A percentile compares a stretch with the other conserved stretches of the same genome.
Evolutionary conservation across 371 early-diverging fungal species (phyloP).

Genomic region (Apophysomyces variabilis): DNA sequence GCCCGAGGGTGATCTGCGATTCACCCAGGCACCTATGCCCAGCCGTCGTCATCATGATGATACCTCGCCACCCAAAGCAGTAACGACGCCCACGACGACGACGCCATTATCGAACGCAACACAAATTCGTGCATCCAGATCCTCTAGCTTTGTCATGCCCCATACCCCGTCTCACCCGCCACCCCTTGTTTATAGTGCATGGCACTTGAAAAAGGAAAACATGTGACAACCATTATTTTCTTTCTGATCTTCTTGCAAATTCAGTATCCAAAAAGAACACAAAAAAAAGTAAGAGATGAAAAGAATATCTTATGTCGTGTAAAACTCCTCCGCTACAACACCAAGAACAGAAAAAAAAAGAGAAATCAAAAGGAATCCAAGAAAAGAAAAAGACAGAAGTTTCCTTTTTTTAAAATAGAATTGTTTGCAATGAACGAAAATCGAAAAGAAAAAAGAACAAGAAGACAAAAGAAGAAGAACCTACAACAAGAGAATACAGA

Average conservation of each 20-base stretch:
- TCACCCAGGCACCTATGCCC: slow-evolving; percentile 3
- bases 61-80: slow-evolving; percentile 1
- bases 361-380: too few species aligned
- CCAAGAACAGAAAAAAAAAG: too few species aligned
- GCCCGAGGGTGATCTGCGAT: slow-evolving; percentile 22
- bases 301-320: too few species aligned
- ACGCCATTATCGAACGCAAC: background rate
- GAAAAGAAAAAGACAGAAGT: too few species aligned
- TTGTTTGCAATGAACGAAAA: too few species aligned
- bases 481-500: too few species aligned
- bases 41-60: slow-evolving; percentile 2
- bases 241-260: background rate
- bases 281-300: too few species aligned
- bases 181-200: slow-evolving; percentile 5
- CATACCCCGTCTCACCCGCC: slow-evolving; percentile 1
- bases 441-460: background rate
- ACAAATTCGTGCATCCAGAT: slow-evolving; percentile 1
- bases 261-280: background rate
- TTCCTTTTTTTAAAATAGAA: too few species aligned
- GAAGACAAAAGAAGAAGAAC: background rate
- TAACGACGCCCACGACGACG: background rate
- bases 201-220: slow-evolving; percentile 6
- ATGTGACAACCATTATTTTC: background rate
- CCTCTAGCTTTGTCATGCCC: slow-evolving; percentile 3
- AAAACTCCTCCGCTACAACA: too few species aligned